Percentiles rank a stretch among this genome's conserved stretches.
Conservation (phyloP, 2,329 filamentous ascomycete genomes). For the Aspergillus calidoustus region DNA sequence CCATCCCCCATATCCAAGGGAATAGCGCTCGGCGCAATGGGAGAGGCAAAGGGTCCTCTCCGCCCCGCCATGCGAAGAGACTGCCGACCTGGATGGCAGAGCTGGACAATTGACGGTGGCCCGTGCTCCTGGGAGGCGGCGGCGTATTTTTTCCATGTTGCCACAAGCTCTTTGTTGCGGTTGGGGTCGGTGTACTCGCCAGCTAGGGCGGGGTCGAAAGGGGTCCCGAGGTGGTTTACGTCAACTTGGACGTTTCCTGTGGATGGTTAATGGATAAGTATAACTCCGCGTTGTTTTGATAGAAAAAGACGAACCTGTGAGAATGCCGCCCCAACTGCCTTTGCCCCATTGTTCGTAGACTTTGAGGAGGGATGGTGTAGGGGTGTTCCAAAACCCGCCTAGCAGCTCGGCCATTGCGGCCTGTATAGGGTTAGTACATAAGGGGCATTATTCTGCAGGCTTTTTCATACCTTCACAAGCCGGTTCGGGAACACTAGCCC, state of each 20-base stretch:
- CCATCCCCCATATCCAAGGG: slow-evolving; percentile 46
- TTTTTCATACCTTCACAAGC: slow-evolving; percentile 47
- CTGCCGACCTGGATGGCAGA: slow-evolving; percentile 53
- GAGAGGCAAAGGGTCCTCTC: slow-evolving; percentile 36
- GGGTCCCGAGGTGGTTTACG: slow-evolving; percentile 44
- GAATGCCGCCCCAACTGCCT: slow-evolving; percentile 48
- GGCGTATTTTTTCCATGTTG: slow-evolving; percentile 36
- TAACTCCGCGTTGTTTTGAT: not conserved
- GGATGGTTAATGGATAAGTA: not conserved
- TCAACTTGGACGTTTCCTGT: slow-evolving; percentile 51
- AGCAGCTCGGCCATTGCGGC: slow-evolving; percentile 51
- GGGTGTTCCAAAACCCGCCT: slow-evolving; percentile 52
- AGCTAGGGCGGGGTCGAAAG: slow-evolving; percentile 35
- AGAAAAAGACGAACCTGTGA: slow-evolving; percentile 43
- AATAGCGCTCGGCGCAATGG: slow-evolving; percentile 46
- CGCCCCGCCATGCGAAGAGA: slow-evolving; percentile 46
- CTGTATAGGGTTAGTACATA: slow-evolving; percentile 31
- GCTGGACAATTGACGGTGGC: slow-evolving; percentile 49
- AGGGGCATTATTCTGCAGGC: slow-evolving; percentile 12
- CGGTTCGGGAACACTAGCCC: slow-evolving; percentile 62
- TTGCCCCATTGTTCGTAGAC: slow-evolving; percentile 59
- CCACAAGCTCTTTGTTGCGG: slow-evolving; percentile 25
- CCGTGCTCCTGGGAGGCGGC: slow-evolving; percentile 42
- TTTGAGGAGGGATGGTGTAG: slow-evolving; percentile 47
- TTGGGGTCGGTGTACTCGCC: slow-evolving; percentile 32